These are phyloP conservation scores for Populus trichocarpa DNA, from an alignment of 441 rosid species.

Conservation along the genomic window DNA sequence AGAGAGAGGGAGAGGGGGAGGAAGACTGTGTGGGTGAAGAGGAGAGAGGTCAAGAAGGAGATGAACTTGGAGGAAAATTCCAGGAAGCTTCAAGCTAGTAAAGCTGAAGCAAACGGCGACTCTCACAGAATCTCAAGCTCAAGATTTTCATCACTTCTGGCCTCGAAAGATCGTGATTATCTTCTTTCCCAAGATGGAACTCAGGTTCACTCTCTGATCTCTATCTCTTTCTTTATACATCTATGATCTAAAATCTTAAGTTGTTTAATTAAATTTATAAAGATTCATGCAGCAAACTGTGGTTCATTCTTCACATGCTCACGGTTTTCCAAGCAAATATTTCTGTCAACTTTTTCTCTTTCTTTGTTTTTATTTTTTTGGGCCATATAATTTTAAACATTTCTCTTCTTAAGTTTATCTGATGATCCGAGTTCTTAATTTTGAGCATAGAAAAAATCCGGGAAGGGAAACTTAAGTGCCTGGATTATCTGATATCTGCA, in stretches of 20 bases:
- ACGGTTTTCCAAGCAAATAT: background rate
- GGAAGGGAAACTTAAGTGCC: background rate
- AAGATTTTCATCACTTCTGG: slow-evolving; percentile 36
- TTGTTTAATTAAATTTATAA: background rate
- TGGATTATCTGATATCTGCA: background rate
- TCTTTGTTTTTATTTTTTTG: background rate
- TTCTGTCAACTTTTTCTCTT: background rate
- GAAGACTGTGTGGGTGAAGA: background rate
- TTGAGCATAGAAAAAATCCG: background rate
- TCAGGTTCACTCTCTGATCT: slow-evolving; percentile 30
- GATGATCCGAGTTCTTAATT: background rate
- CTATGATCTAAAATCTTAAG: background rate
- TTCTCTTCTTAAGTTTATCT: background rate
- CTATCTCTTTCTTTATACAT: background rate
- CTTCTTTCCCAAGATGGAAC: slow-evolving; percentile 36
- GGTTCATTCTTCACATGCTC: background rate
- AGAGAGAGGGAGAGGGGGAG: background rate
- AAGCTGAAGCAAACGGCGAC: slow-evolving; percentile 16
- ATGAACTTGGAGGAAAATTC: slow-evolving; percentile 17
- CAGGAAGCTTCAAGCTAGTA: background rate
- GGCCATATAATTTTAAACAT: background rate
- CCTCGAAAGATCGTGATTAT: slow-evolving; percentile 50
- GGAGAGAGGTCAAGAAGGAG: slow-evolving; percentile 14
- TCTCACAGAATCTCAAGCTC: slow-evolving; percentile 9
- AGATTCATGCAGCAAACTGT: background rate